Evolutionary conservation across 2,329 filamentous ascomycete genomes (phyloP).

Genomic region (Phaeomoniella chlamydospora): DNA sequence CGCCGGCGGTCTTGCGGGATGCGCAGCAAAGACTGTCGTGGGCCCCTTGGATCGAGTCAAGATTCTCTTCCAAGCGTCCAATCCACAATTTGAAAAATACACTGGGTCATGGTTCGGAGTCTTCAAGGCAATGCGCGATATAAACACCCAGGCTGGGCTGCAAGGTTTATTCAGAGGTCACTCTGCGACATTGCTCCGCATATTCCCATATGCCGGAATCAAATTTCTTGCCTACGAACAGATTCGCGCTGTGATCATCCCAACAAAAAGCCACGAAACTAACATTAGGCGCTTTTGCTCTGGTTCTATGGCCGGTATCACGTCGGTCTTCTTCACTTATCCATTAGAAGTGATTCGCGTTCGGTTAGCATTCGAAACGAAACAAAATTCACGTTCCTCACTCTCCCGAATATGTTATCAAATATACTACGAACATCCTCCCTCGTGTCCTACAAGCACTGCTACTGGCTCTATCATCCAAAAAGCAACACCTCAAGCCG

Average conservation of each 20-base stretch:
- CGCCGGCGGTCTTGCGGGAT: slow-evolving; percentile 81
- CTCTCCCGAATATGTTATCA: slow-evolving; percentile 64
- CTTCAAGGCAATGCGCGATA: slow-evolving; percentile 67
- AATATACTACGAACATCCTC: slow-evolving; percentile 67
- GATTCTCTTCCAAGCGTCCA: slow-evolving; percentile 93
- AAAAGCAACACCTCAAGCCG: slow-evolving; percentile 45
- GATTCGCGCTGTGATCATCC: slow-evolving; percentile 68
- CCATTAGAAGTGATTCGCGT: slow-evolving; percentile 87
- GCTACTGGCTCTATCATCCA: slow-evolving; percentile 27
- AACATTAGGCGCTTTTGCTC: slow-evolving; percentile 48
- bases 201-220: slow-evolving; percentile 94
- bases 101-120: slow-evolving; percentile 78
- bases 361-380: slow-evolving; percentile 88
- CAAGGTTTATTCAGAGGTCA: slow-evolving; percentile 81
- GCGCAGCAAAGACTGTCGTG: slow-evolving; percentile 91
- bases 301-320: slow-evolving; percentile 49
- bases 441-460: slow-evolving; percentile 18
- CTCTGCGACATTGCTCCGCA: slow-evolving; percentile 81
- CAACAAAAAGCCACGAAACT: slow-evolving; percentile 59
- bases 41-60: slow-evolving; percentile 95
- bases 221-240: slow-evolving; percentile 98
- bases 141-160: slow-evolving; percentile 60
- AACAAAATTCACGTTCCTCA: slow-evolving; percentile 53
- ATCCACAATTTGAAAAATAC: slow-evolving; percentile 88
- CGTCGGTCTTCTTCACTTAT: slow-evolving; percentile 92